Conservation (phyloP, 441 rosid genomes). For the Erodium moschatum region DNA sequence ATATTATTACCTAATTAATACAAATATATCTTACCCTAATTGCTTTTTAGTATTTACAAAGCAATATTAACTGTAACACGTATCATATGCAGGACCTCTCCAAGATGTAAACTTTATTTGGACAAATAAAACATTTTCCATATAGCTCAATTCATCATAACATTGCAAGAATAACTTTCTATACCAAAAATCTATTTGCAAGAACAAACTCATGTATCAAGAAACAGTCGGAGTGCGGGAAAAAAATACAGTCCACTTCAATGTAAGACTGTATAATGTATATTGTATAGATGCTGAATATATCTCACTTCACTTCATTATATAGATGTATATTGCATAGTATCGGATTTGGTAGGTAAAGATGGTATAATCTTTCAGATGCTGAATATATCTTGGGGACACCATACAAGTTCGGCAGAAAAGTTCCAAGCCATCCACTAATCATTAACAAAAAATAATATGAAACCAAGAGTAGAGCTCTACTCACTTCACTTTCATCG, state of each 20-base stretch:
- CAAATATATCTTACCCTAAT: no score
- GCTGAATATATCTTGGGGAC: no score
- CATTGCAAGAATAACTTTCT: background rate
- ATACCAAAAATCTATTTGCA: background rate
- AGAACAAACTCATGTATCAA: background rate
- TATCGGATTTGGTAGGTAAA: no score
- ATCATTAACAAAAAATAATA: background rate
- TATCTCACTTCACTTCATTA: no score
- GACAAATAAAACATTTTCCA: background rate
- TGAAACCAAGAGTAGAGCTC: background rate
- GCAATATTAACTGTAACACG: background rate
- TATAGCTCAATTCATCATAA: background rate
- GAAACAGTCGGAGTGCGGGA: background rate
- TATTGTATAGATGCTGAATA: no score
- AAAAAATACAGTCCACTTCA: background rate
- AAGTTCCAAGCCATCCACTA: background rate
- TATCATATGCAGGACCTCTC: background rate
- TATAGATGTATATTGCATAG: no score
- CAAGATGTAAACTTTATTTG: background rate
- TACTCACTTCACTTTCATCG: constrained; percentile 78
- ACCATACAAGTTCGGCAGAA: no score
- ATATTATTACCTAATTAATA: no score
- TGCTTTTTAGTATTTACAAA: background rate
- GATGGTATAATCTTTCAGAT: no score
- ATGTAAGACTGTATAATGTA: background rate